Conservation (phyloP, 2,329 filamentous ascomycete species). For the Grosmannia penicillata region DNA sequence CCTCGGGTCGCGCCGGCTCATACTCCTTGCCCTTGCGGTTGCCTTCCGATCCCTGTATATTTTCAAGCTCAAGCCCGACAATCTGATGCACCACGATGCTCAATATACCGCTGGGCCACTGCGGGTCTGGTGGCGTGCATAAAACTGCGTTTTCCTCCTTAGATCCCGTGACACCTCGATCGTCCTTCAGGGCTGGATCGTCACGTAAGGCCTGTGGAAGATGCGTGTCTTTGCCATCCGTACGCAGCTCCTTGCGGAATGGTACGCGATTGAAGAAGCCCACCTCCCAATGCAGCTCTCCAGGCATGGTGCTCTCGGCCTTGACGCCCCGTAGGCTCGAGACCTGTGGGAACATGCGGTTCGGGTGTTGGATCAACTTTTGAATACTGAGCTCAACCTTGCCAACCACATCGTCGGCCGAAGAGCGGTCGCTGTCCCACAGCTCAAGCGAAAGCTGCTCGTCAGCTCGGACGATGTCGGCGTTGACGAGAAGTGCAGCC, state of each 20-base stretch:
- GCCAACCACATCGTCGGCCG: conserved; percentile 86
- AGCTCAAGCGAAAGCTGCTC: conserved; percentile 88
- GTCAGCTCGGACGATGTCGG: conserved; percentile 81
- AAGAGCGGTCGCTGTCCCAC: conserved; percentile 89
- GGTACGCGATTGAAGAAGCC: conserved; percentile 88
- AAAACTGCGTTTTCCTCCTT: conserved; percentile 70
- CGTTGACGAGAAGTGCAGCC: conserved; percentile 70
- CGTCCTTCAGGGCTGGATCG: conserved; percentile 66
- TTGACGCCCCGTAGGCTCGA: conserved; percentile 75
- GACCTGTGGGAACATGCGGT: conserved; percentile 80
- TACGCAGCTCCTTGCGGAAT: conserved; percentile 70
- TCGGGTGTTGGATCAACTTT: conserved; percentile 86
- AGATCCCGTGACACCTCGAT: conserved; percentile 64
- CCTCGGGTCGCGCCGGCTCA: conserved; percentile 68
- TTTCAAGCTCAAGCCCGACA: conserved; percentile 82
- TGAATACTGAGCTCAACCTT: conserved; percentile 90
- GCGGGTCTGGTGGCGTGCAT: conserved; percentile 84
- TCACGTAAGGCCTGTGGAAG: conserved; percentile 62
- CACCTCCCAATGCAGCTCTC: conserved; percentile 89
- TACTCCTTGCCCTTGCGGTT: conserved; percentile 75
- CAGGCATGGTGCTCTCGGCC: conserved; percentile 76
- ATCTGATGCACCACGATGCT: conserved; percentile 86
- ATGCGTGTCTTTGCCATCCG: conserved; percentile 69
- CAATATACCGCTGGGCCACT: conserved; percentile 86
- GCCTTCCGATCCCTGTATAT: conserved; percentile 72